phyloP scores from a whole-genome alignment of 257 asterid species.

The Ocimum tenuiflorum region DNA sequence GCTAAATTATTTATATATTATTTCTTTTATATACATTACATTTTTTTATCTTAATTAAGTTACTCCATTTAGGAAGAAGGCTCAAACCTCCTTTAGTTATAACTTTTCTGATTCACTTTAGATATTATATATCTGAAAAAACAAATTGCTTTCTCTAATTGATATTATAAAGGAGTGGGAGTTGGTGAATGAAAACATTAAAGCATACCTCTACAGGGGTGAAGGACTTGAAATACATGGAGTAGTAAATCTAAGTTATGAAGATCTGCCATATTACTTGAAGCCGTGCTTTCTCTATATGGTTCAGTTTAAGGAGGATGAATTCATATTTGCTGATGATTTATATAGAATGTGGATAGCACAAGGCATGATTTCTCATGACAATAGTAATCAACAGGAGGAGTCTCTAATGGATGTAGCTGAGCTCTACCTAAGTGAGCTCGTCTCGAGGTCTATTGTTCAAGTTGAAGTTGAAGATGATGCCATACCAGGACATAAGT shows the following conservation, averaged over 20 bases:
- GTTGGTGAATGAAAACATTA: background rate
- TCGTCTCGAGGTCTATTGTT: background rate
- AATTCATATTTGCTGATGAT: background rate
- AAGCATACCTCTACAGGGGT: background rate
- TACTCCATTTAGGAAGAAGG: no score
- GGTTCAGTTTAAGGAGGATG: background rate
- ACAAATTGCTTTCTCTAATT: no score
- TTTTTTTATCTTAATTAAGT: no score
- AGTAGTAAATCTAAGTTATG: background rate
- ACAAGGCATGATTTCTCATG: background rate
- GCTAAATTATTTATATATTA: no score
- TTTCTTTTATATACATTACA: no score
- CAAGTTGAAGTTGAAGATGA: background rate
- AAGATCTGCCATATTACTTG: constrained; percentile 6
- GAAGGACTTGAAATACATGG: background rate
- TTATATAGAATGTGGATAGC: background rate
- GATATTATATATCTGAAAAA: background rate
- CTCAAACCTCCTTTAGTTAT: background rate
- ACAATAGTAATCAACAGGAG: background rate
- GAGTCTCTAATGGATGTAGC: background rate
- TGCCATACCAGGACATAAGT: background rate
- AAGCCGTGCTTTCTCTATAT: background rate
- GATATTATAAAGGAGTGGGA: background rate
- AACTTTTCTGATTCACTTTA: no score
- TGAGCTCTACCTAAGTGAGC: background rate